These are phyloP conservation scores for Penicillium chermesinum DNA, from an alignment of 495 filamentous ascomycete genomes.

Conservation along the genomic window DNA sequence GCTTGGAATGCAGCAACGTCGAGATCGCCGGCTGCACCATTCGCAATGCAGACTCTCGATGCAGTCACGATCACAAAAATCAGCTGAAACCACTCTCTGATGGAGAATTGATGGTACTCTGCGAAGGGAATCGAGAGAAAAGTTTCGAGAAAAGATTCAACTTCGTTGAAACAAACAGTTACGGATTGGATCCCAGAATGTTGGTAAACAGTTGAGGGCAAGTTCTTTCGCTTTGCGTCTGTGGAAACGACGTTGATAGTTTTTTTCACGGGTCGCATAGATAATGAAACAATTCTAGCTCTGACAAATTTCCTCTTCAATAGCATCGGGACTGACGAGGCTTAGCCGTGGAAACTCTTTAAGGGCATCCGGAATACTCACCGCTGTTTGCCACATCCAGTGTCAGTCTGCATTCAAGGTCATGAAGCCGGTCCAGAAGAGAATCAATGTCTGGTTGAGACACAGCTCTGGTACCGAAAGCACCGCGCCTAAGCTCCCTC, in stretches of 20 bases:
- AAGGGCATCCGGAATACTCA: background rate
- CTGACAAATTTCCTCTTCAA: background rate
- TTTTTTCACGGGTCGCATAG: background rate
- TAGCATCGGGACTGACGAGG: background rate
- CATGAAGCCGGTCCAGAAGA: background rate
- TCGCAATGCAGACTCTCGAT: background rate
- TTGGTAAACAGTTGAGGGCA: background rate
- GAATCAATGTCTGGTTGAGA: background rate
- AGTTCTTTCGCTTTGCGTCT: background rate
- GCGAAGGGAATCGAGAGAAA: background rate
- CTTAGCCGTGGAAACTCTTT: background rate
- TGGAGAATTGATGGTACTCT: background rate
- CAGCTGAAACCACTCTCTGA: background rate
- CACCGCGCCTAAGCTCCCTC: background rate
- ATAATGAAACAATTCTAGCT: background rate
- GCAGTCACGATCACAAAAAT: background rate
- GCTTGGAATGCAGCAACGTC: background rate
- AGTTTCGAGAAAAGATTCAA: background rate
- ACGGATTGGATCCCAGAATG: background rate
- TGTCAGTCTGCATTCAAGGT: background rate
- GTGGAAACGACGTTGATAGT: background rate
- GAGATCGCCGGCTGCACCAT: background rate
- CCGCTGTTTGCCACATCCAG: background rate
- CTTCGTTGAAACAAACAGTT: background rate
- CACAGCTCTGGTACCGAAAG: background rate